Conservation (phyloP, 2,329 filamentous ascomycete genomes). For the Incumbomyces lentus region DNA sequence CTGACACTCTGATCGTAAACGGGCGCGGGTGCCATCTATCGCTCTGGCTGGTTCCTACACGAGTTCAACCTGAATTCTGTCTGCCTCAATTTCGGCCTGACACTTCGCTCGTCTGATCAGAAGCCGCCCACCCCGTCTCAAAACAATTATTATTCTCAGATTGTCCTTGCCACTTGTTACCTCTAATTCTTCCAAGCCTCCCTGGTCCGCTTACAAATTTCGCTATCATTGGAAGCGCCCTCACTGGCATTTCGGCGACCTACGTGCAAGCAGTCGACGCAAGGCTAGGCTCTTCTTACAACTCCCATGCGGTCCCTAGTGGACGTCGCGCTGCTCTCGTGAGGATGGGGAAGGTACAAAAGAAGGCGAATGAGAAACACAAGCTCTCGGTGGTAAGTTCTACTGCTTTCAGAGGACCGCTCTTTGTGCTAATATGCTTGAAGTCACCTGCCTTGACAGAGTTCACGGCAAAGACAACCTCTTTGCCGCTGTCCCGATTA, state of each 20-base stretch:
- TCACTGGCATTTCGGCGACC: too few species aligned
- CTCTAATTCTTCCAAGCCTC: too few species aligned
- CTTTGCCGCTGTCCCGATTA: slow-evolving; percentile 62
- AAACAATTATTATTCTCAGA: too few species aligned
- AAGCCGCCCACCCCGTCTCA: too few species aligned
- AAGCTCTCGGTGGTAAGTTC: slow-evolving; percentile 40
- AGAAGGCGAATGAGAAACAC: slow-evolving; percentile 42
- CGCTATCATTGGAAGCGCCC: too few species aligned
- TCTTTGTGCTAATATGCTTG: slow-evolving; percentile 3
- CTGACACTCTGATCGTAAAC: slow-evolving; percentile 52
- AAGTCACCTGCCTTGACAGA: slow-evolving; percentile 80
- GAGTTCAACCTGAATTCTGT: too few species aligned
- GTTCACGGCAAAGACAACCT: slow-evolving; percentile 63
- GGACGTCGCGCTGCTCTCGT: slow-evolving; percentile 9
- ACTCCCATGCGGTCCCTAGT: slow-evolving; percentile 8
- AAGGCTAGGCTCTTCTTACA: background rate
- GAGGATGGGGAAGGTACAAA: slow-evolving; percentile 44
- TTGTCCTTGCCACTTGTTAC: too few species aligned
- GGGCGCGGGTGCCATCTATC: slow-evolving; percentile 62
- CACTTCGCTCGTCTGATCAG: too few species aligned
- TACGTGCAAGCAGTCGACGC: too few species aligned
- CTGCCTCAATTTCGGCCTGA: too few species aligned
- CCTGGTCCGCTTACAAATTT: too few species aligned
- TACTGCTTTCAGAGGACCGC: slow-evolving; percentile 7
- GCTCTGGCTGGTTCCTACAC: slow-evolving; percentile 51